Evolutionary conservation across 352 stramenopile species (phyloP).

Genomic region (Globisporangium heterothallicum): DNA sequence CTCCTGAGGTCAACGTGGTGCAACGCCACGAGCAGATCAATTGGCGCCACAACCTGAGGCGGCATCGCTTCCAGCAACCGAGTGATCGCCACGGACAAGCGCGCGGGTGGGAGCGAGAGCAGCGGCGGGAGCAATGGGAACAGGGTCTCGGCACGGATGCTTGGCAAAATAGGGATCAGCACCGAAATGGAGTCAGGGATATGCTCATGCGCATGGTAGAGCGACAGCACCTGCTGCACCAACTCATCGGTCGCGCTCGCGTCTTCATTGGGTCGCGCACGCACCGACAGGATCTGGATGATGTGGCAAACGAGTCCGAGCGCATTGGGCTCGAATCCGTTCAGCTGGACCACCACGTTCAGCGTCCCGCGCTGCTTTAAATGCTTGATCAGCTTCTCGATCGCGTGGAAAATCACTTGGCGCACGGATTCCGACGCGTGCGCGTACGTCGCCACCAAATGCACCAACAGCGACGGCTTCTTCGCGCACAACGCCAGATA

Average conservation of each 20-base stretch:
- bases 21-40: slow-evolving; percentile 67
- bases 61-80: slow-evolving; percentile 69
- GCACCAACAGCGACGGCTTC: slow-evolving; percentile 54
- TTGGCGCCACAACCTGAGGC: slow-evolving; percentile 53
- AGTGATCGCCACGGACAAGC: slow-evolving; percentile 64
- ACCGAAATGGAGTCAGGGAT: slow-evolving; percentile 60
- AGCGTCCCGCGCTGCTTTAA: slow-evolving; percentile 56
- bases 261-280: slow-evolving; percentile 31
- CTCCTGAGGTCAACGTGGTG: slow-evolving; percentile 72
- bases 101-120: slow-evolving; percentile 42
- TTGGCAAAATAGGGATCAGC: slow-evolving; percentile 61
- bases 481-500: slow-evolving; percentile 72
- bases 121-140: slow-evolving; percentile 59
- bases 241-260: slow-evolving; percentile 37
- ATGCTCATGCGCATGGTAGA: slow-evolving; percentile 55
- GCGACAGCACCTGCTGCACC: slow-evolving; percentile 50
- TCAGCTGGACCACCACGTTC: slow-evolving; percentile 61
- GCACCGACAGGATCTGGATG: slow-evolving; percentile 62
- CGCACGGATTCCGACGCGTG: slow-evolving; percentile 54
- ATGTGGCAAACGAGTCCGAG: slow-evolving; percentile 72
- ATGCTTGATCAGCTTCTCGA: slow-evolving; percentile 86
- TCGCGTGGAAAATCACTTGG: slow-evolving; percentile 63
- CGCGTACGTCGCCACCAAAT: slow-evolving; percentile 58
- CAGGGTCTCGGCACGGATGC: slow-evolving; percentile 45
- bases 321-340: slow-evolving; percentile 51